phyloP scores from a whole-genome alignment of 495 filamentous ascomycete genomes.

The Corynascus novoguineensis region DNA sequence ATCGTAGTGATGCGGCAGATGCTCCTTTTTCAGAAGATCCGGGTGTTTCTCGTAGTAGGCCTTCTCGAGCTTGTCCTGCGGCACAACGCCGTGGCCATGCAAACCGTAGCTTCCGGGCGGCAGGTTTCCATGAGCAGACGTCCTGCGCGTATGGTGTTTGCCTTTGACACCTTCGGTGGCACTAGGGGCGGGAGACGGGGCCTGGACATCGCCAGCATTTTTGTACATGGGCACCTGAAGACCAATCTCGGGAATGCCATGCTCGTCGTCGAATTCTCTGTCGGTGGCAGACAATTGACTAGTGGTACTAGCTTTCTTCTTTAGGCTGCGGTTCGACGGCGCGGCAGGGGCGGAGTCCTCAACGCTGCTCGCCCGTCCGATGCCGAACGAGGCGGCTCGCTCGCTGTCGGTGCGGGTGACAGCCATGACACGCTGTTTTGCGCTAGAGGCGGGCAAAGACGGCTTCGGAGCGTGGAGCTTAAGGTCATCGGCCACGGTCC shows the following conservation, averaged over 20 bases:
- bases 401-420: constrained; percentile 88
- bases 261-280: constrained; percentile 56
- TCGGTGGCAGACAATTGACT: constrained; percentile 49
- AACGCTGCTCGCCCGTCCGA: constrained; percentile 58
- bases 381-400: constrained; percentile 73
- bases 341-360: constrained; percentile 33
- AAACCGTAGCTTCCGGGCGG: constrained; percentile 80
- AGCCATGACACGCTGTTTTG: constrained; percentile 69
- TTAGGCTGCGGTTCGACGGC: constrained; percentile 41
- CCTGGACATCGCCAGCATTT: constrained; percentile 93
- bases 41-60: constrained; percentile 89
- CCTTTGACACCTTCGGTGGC: constrained; percentile 50
- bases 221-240: constrained; percentile 89
- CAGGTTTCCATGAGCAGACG: constrained; percentile 43
- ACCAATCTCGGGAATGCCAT: constrained; percentile 88
- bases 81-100: constrained; percentile 70
- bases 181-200: constrained; percentile 72
- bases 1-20: constrained; percentile 46
- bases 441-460: constrained; percentile 68
- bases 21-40: constrained; percentile 68
- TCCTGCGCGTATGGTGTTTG: constrained; percentile 59
- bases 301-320: constrained; percentile 58
- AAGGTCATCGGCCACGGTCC: constrained; percentile 72
- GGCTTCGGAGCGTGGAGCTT: constrained; percentile 89
- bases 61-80: constrained; percentile 71